Evolutionary conservation across 768 basidiomycete species (phyloP).

Genomic region (Kwoniella heveanensis): DNA sequence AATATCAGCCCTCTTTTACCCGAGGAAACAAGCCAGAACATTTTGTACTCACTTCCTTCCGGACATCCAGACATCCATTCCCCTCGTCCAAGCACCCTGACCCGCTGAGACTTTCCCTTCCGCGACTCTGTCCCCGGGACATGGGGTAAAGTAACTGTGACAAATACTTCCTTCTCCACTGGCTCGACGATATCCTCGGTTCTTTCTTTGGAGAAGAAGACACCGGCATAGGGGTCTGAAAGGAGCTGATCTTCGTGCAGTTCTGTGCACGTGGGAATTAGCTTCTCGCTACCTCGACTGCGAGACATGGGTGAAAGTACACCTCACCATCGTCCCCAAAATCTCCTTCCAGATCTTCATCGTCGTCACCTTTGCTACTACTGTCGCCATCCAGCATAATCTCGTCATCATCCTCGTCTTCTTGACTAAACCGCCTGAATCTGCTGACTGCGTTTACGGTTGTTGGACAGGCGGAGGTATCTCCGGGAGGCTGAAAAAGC

Average conservation of each 20-base stretch:
- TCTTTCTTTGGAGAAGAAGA: constrained; percentile 94
- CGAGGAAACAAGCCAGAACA: background rate
- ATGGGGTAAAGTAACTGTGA: background rate
- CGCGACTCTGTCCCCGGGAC: background rate
- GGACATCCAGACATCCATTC: constrained; percentile 99
- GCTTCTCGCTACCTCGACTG: constrained; percentile 8
- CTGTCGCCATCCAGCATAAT: constrained; percentile 17
- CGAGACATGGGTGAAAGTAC: background rate
- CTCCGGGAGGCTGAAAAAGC: too few relatives aligned
- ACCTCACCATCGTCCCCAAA: constrained; percentile 63
- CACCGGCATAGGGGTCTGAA: constrained; percentile 87
- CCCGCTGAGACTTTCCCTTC: background rate
- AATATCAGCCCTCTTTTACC: constrained; percentile 6
- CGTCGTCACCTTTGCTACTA: constrained; percentile 54
- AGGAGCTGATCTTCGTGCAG: constrained; percentile 58
- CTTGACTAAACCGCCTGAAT: too few relatives aligned
- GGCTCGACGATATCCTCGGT: constrained; percentile 89
- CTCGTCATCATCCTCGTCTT: too few relatives aligned
- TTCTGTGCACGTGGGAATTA: constrained; percentile 23
- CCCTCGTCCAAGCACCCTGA: constrained; percentile 74
- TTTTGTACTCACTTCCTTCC: constrained; percentile 64
- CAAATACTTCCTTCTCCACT: constrained; percentile 67
- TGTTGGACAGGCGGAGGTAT: too few relatives aligned
- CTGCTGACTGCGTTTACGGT: too few relatives aligned
- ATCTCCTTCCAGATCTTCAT: constrained; percentile 57